Conservation (phyloP, 2,329 filamentous ascomycete genomes). For the Cercospora sp. region DNA sequence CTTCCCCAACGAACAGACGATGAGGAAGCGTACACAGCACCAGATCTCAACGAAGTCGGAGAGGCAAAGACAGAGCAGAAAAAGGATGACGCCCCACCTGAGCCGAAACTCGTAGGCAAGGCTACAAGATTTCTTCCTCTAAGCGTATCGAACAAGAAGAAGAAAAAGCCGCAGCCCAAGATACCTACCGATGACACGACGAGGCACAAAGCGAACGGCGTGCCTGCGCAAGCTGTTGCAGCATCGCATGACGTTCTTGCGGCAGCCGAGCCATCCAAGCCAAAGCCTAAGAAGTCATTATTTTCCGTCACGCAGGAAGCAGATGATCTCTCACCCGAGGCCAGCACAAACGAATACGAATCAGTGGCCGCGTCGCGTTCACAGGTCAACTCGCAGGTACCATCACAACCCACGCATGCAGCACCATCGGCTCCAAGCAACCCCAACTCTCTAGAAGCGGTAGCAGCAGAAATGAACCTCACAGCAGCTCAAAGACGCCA, state of each 20-base stretch:
- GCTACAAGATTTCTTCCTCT: conserved; percentile 86
- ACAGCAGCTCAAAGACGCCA: conserved; percentile 75
- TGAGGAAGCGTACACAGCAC: conserved; percentile 28
- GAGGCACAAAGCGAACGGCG: conserved; percentile 6
- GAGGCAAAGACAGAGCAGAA: conserved; percentile 48
- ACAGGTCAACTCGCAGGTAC: conserved; percentile 4
- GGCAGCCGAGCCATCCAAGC: conserved; percentile 25
- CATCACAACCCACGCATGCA: conserved; percentile 1
- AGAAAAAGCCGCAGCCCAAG: conserved; percentile 59
- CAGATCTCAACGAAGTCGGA: not conserved
- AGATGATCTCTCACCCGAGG: conserved; percentile 28
- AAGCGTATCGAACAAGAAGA: conserved; percentile 74
- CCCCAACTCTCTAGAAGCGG: conserved; percentile 62
- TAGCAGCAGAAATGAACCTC: conserved; percentile 77
- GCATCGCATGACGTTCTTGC: not conserved
- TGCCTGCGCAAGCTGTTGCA: not conserved
- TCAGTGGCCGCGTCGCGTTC: conserved; percentile 36
- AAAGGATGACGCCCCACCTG: conserved; percentile 39
- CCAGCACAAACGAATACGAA: conserved; percentile 35
- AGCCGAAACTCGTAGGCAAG: conserved; percentile 71
- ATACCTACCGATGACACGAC: conserved; percentile 8
- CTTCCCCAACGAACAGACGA: conserved; percentile 45
- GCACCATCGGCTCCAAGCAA: conserved; percentile 22
- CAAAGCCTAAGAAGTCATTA: conserved; percentile 65
- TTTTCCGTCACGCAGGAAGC: conserved; percentile 61